Conservation (phyloP, 2,329 filamentous ascomycete species). For the Coniochaeta prunicola region DNA sequence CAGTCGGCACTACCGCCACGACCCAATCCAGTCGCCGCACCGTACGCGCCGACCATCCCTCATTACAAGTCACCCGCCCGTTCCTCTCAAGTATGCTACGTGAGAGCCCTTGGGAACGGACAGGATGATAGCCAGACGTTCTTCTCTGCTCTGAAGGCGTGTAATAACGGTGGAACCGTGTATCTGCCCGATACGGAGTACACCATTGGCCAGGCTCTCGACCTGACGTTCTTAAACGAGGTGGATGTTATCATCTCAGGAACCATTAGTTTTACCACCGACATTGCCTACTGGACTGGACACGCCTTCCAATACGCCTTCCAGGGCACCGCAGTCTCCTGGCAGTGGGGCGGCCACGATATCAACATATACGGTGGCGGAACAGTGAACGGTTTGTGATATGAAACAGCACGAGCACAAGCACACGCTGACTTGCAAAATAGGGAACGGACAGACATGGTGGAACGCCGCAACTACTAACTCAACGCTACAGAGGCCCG, state of each 20-base stretch:
- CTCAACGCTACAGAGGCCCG: conserved; percentile 54
- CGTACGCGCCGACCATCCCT: too few relatives aligned
- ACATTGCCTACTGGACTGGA: conserved; percentile 60
- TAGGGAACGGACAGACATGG: conserved; percentile 58
- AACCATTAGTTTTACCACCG: conserved; percentile 51
- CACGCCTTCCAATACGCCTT: conserved; percentile 55
- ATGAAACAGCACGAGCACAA: too few relatives aligned
- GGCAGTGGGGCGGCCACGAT: conserved; percentile 58
- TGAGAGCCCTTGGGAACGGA: too few relatives aligned
- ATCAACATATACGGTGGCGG: conserved; percentile 58
- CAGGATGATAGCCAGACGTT: conserved; percentile 30
- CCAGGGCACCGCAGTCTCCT: conserved; percentile 61
- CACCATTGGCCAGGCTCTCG: conserved; percentile 53
- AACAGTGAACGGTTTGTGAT: too few relatives aligned
- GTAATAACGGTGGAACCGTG: conserved; percentile 53
- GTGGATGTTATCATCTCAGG: conserved; percentile 56
- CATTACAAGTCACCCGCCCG: too few relatives aligned
- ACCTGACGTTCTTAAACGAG: conserved; percentile 53
- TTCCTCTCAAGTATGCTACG: too few relatives aligned
- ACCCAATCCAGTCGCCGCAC: too few relatives aligned
- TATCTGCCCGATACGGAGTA: conserved; percentile 47
- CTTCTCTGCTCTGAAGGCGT: conserved; percentile 41
- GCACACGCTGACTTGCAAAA: too few relatives aligned
- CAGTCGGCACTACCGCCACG: too few relatives aligned
- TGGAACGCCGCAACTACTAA: too few relatives aligned